Evolutionary conservation across 148 eudicot species (phyloP).

Genomic region (Amaranthus cruentus): DNA sequence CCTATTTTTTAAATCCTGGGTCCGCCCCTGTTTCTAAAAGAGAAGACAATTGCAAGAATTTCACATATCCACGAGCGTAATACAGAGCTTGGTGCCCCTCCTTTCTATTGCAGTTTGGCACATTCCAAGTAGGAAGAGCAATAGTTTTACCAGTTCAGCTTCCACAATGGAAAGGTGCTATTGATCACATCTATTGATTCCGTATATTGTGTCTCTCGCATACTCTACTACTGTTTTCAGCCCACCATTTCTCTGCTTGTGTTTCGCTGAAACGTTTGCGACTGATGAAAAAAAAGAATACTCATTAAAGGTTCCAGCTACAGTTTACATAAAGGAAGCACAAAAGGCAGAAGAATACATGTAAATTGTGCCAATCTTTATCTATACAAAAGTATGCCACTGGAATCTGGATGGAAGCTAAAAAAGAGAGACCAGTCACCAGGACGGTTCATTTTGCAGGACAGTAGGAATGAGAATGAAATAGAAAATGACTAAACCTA

Average conservation of each 20-base stretch:
- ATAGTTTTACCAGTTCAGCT: not conserved
- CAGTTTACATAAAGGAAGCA: not conserved
- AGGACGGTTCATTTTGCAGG: no score
- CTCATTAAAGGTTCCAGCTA: not conserved
- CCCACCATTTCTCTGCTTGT: slow-evolving; percentile 98
- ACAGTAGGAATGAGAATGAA: no score
- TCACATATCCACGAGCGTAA: not conserved
- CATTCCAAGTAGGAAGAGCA: not conserved
- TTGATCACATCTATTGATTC: slow-evolving; percentile 16
- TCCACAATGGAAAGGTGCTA: slow-evolving; percentile 5
- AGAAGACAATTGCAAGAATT: not conserved
- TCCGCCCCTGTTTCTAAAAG: not conserved
- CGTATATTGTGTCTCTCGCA: slow-evolving; percentile 60
- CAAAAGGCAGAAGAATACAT: not conserved
- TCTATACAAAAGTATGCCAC: no score
- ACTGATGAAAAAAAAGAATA: slow-evolving; percentile 35
- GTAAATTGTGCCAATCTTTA: not conserved
- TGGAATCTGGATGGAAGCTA: no score
- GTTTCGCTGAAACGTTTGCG: slow-evolving; percentile 78
- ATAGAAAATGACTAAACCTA: no score
- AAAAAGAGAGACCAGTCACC: no score
- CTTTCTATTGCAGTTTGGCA: not conserved
- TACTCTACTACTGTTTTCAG: slow-evolving; percentile 59
- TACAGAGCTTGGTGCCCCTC: not conserved
- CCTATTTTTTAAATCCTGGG: not conserved